Evolutionary conservation across 495 filamentous ascomycete species (phyloP), one percentile per base, ranked within the genome.

Genomic region (Aspergillus carlsbadensis): DNA sequence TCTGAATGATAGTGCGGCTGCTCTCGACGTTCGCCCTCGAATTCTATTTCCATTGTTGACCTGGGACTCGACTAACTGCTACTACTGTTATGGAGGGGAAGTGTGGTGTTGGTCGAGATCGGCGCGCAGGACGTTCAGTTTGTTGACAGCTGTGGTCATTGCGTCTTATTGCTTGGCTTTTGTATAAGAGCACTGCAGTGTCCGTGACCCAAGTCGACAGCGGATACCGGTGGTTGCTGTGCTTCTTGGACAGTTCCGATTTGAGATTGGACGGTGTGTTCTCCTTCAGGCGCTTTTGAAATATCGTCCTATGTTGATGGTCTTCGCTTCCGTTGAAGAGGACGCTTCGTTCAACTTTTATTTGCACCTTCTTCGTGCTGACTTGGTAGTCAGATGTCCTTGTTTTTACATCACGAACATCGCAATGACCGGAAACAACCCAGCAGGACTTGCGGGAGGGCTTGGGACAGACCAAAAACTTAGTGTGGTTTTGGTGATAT

Each of bases 401-500:
- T 20, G 10, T 26, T 43, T 15, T 10, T 4, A 10, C 7, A 26
- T 48, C 6, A 41, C 42, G 14, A 46, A 39, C n/a, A 21, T 49
- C 13, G 47, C 57, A 20, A 48, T 58, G 11, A 52, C 66, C 0
- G 46, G 65, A 55, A 64, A 69, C 37, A 56, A 64, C 6, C 60
- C 72, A 13, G 62, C 72, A 52, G 74, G 73, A 2, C 76, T 77
- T 14, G 68, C 72, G 6, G 74, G 72, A 5, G 59, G 57, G 18
- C 66, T 77, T 10, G 65, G 64, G 0, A 56, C 58, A 40, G 58
- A 67, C 29, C 58, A 62, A 44, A 34, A 14, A 6, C 57, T 71
- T 14, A 65, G 67, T 49, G 70, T 73, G 62, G 68, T 65, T 11
- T 63, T 80, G 6, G 57, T 77, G 15, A 69, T 74, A 24, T 79